These are phyloP conservation scores for Tylopilus cervinicoccineus DNA, from an alignment of 768 basidiomycete genomes.

Conservation along the genomic window DNA sequence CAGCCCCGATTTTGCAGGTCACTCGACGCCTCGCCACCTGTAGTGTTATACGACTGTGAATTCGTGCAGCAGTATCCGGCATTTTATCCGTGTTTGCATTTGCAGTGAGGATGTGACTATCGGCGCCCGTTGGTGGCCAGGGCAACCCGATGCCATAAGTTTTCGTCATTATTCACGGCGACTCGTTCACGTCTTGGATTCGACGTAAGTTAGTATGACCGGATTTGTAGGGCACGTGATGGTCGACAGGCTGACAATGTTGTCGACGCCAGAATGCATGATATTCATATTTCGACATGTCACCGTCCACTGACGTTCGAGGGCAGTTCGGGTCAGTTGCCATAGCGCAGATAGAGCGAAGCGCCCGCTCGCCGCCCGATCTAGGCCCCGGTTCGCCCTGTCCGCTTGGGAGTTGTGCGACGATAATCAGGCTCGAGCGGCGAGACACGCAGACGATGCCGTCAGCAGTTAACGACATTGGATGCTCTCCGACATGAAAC, in stretches of 20 bases:
- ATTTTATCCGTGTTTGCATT: not conserved
- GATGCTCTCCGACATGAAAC: not conserved
- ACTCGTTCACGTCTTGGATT: too few relatives aligned
- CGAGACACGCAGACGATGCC: not conserved
- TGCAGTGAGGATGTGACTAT: too few relatives aligned
- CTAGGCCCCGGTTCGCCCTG: not conserved
- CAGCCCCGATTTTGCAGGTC: not conserved
- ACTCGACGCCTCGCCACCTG: not conserved
- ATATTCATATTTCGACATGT: too few relatives aligned
- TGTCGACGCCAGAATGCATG: too few relatives aligned
- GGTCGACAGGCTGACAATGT: too few relatives aligned
- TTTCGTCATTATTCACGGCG: too few relatives aligned
- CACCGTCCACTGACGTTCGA: too few relatives aligned
- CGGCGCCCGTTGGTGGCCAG: too few relatives aligned
- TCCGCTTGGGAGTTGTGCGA: slow-evolving; percentile 1
- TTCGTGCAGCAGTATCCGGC: not conserved
- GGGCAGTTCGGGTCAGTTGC: too few relatives aligned
- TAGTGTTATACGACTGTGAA: slow-evolving; percentile 1
- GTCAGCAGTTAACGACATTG: not conserved
- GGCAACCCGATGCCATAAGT: too few relatives aligned
- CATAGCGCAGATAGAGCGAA: not conserved
- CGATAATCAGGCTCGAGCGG: not conserved
- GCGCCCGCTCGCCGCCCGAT: not conserved
- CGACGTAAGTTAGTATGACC: too few relatives aligned
- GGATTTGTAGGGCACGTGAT: too few relatives aligned